Percentiles rank a stretch among this genome's conserved stretches.
phyloP scores from a whole-genome alignment of 2,329 filamentous ascomycete species.

The Neofusicoccum sp. region DNA sequence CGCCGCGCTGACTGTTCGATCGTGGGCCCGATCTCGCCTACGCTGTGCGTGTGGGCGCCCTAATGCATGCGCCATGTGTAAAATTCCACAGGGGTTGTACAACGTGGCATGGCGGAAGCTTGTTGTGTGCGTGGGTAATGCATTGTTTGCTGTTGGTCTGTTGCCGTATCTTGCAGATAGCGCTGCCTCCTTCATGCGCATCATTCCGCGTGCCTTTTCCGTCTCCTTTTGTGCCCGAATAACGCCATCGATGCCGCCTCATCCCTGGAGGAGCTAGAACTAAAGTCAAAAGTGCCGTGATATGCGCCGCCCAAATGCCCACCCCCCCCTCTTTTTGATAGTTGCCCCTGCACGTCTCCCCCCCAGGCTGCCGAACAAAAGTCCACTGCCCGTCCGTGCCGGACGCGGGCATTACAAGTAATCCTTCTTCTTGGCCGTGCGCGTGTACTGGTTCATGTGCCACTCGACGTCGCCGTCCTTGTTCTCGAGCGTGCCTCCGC shows the following conservation, averaged over 20 bases:
- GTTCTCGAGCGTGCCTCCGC: constrained; percentile 87
- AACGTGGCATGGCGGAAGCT: constrained; percentile 19
- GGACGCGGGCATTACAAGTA: constrained; percentile 66
- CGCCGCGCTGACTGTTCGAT: neutral
- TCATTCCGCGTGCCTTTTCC: constrained; percentile 7
- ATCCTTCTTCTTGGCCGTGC: constrained; percentile 93
- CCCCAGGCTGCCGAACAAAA: neutral
- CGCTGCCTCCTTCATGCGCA: constrained; percentile 5
- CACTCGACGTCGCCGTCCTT: constrained; percentile 96
- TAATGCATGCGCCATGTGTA: constrained; percentile 17
- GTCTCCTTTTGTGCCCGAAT: constrained; percentile 10
- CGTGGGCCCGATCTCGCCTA: neutral
- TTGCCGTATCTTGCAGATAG: constrained; percentile 13
- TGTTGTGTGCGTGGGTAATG: constrained; percentile 6
- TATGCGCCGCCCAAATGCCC: constrained; percentile 14
- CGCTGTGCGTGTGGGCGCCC: neutral
- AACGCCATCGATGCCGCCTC: constrained; percentile 14
- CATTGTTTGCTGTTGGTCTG: constrained; percentile 11
- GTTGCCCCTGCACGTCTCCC: constrained; percentile 9
- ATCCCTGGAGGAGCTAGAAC: constrained; percentile 7
- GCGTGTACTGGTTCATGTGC: constrained; percentile 93
- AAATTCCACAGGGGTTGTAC: neutral
- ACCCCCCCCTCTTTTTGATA: constrained; percentile 5
- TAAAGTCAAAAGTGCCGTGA: constrained; percentile 5
- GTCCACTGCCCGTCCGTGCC: constrained; percentile 12